Evolutionary conservation across 2,329 filamentous ascomycete species (phyloP).

Genomic region (Colletotrichum lindemuthianum): DNA sequence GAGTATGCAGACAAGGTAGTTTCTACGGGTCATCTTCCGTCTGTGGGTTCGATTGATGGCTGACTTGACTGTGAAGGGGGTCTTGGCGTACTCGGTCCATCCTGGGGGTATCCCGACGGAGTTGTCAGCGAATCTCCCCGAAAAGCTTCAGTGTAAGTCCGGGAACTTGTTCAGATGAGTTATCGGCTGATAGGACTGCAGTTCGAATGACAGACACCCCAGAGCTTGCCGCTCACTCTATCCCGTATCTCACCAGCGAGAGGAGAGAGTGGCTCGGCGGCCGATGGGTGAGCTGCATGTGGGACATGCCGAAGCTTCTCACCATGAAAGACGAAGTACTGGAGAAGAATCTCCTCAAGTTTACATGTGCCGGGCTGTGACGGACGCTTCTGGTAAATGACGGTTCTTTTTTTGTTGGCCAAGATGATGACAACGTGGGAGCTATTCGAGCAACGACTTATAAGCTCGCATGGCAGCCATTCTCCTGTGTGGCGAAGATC

Average conservation of each 20-base stretch:
- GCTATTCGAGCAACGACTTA: no score
- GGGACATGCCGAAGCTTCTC: constrained; percentile 30
- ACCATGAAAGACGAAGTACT: constrained; percentile 26
- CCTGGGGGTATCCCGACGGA: constrained; percentile 53
- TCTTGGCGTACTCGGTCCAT: constrained; percentile 53
- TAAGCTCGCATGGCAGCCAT: no score
- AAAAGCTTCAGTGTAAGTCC: constrained; percentile 29
- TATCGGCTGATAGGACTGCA: neutral
- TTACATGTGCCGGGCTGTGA: constrained; percentile 32
- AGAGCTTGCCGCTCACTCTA: constrained; percentile 32
- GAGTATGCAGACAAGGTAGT: constrained; percentile 50
- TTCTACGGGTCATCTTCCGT: neutral
- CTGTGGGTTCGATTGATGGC: neutral
- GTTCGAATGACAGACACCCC: constrained; percentile 36
- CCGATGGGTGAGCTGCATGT: constrained; percentile 36
- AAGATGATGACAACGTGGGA: no score
- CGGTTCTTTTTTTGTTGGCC: no score
- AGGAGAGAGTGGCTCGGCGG: constrained; percentile 33
- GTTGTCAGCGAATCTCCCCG: constrained; percentile 31
- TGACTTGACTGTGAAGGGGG: constrained; percentile 42
- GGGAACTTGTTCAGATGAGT: rapidly evolving
- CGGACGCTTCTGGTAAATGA: no score
- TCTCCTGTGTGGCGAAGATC: no score
- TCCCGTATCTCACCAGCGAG: constrained; percentile 28
- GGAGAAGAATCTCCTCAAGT: constrained; percentile 27